Evolutionary conservation across 148 eudicot genomes (phyloP).

Genomic region (Chenopodium album): DNA sequence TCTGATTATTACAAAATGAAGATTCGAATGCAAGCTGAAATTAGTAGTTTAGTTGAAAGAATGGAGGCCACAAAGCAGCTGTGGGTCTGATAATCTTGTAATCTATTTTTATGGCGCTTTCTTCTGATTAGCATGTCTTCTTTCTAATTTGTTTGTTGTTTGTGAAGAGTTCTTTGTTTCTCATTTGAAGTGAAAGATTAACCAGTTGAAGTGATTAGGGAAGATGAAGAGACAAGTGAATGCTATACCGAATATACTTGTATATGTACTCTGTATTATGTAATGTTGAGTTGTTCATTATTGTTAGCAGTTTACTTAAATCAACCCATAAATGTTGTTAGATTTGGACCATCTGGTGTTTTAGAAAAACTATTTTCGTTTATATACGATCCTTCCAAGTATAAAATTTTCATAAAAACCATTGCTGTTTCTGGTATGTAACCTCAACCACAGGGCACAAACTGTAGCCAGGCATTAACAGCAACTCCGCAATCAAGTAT

Average conservation of each 20-base stretch:
- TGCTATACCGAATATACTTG: not conserved
- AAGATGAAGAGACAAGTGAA: not conserved
- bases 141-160: no score
- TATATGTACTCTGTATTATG: no score
- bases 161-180: not conserved
- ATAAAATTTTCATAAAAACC: no score
- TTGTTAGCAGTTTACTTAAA: no score
- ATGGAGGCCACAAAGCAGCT: conserved; percentile 85
- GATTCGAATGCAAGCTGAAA: conserved; percentile 76
- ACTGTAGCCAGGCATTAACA: not conserved
- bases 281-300: no score
- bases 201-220: not conserved
- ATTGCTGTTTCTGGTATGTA: not conserved
- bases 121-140: not conserved
- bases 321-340: no score
- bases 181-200: not conserved
- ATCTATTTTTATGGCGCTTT: not conserved
- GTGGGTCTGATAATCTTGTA: conserved; percentile 35
- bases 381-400: no score
- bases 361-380: no score
- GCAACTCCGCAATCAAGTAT: not conserved
- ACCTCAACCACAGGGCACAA: not conserved
- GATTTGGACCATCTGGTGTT: no score
- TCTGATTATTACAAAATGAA: conserved; percentile 78
- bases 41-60: conserved; percentile 74